phyloP scores from a whole-genome alignment of 2,329 filamentous ascomycete genomes.

The Penicillium sp. region DNA sequence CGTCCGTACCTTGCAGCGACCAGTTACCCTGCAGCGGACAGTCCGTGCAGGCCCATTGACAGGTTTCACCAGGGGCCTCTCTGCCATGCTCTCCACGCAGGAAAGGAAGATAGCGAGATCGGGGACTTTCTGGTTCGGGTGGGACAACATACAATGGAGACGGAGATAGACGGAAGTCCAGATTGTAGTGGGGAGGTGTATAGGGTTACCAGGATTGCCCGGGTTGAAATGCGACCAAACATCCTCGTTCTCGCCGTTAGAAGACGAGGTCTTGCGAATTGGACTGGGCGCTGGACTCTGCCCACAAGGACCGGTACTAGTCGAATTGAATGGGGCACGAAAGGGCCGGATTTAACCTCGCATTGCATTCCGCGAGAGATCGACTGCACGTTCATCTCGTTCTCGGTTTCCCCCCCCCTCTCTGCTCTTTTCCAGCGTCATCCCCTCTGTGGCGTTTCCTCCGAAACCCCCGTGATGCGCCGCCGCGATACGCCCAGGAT shows the following conservation, averaged over 20 bases:
- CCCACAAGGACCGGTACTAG: too few species aligned
- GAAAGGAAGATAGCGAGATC: too few species aligned
- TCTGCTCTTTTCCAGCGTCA: slow-evolving; percentile 7
- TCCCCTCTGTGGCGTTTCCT: slow-evolving; percentile 2
- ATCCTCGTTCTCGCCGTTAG: too few species aligned
- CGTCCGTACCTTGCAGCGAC: slow-evolving; percentile 28
- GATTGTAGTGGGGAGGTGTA: too few species aligned
- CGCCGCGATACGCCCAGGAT: slow-evolving; percentile 15
- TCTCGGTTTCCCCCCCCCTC: too few species aligned
- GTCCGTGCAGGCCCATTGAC: slow-evolving; percentile 22
- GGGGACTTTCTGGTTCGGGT: too few species aligned
- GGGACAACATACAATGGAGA: too few species aligned
- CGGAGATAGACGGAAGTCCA: too few species aligned
- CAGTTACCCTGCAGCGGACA: slow-evolving; percentile 22
- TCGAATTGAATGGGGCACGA: slow-evolving; percentile 19
- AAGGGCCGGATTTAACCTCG: slow-evolving; percentile 28
- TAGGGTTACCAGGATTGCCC: too few species aligned
- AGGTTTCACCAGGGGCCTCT: slow-evolving; percentile 12
- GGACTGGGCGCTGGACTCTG: too few species aligned
- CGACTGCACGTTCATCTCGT: slow-evolving; percentile 30
- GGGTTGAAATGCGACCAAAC: too few species aligned
- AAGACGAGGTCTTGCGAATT: too few species aligned
- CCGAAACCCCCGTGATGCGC: slow-evolving; percentile 4
- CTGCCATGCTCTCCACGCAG: background rate
- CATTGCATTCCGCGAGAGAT: slow-evolving; percentile 30